phyloP scores from a whole-genome alignment of 1,284 basidiomycete genomes.

The Ceraceosorus guamensis region DNA sequence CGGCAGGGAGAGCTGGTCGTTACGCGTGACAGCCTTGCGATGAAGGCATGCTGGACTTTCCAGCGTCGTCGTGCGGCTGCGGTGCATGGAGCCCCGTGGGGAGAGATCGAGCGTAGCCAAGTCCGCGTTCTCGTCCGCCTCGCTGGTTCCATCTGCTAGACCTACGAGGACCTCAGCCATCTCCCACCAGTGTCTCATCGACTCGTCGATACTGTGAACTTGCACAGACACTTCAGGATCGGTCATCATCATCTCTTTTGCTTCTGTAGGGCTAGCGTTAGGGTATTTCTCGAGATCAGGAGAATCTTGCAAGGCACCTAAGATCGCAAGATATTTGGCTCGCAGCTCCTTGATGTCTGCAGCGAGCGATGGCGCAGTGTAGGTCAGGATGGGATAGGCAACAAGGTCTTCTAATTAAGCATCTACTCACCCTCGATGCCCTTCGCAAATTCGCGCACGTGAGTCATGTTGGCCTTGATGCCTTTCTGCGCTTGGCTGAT shows the following conservation, averaged over 20 bases:
- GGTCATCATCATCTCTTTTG: neutral
- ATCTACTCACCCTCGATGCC: constrained; percentile 20
- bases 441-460: constrained; percentile 30
- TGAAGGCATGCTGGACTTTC: constrained; percentile 11
- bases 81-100: too few species aligned
- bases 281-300: neutral
- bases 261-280: neutral
- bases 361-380: too few species aligned
- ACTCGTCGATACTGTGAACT: constrained; percentile 1
- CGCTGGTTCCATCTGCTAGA: constrained; percentile 23
- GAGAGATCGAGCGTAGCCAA: constrained; percentile 24
- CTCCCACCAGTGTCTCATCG: constrained; percentile 20
- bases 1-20: neutral
- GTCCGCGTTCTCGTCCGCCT: constrained; percentile 18
- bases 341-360: constrained; percentile 27
- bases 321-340: constrained; percentile 11
- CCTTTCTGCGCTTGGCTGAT: constrained; percentile 33
- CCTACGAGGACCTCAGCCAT: constrained; percentile 36
- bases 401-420: neutral
- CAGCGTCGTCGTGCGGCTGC: too few species aligned
- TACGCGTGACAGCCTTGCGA: neutral
- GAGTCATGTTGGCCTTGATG: constrained; percentile 24
- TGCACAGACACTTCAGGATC: neutral
- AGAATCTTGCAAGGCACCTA: constrained; percentile 11
- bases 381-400: neutral